Conservation (phyloP, 331 rosid species). For the Telfairia occidentalis region DNA sequence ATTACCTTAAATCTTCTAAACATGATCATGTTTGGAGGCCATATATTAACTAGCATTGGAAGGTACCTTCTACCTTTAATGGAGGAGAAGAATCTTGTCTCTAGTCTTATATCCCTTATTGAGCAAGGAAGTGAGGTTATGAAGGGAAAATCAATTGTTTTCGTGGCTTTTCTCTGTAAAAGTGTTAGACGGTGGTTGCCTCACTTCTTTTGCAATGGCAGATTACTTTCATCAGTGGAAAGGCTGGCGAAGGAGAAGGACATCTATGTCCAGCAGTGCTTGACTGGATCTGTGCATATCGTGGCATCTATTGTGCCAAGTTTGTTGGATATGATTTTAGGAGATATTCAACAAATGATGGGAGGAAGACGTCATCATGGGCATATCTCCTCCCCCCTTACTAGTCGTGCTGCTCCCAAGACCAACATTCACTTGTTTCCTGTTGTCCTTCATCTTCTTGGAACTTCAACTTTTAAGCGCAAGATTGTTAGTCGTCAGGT, state of each 20-base stretch:
- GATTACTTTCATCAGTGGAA: slow-evolving; percentile 72
- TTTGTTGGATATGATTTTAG: slow-evolving; percentile 67
- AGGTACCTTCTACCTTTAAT: slow-evolving; percentile 54
- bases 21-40: slow-evolving; percentile 84
- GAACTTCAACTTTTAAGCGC: slow-evolving; percentile 69
- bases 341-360: slow-evolving; percentile 78
- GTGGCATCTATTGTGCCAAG: slow-evolving; percentile 68
- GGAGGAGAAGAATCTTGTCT: slow-evolving; percentile 80
- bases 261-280: slow-evolving; percentile 58
- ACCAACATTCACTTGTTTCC: slow-evolving; percentile 73
- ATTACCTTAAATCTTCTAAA: slow-evolving; percentile 84
- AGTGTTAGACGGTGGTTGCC: slow-evolving; percentile 86
- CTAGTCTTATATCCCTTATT: slow-evolving; percentile 57
- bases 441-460: slow-evolving; percentile 89
- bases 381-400: slow-evolving; percentile 59
- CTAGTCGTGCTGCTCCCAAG: slow-evolving; percentile 70
- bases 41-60: slow-evolving; percentile 56
- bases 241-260: slow-evolving; percentile 88
- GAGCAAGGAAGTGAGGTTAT: slow-evolving; percentile 92
- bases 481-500: slow-evolving; percentile 65
- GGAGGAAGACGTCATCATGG: slow-evolving; percentile 94
- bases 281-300: slow-evolving; percentile 58
- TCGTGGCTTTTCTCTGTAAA: slow-evolving; percentile 81
- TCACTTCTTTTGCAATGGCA: slow-evolving; percentile 75
- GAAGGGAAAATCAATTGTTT: slow-evolving; percentile 77